A percentile compares a stretch with the other conserved stretches of the same genome.
phyloP scores from a whole-genome alignment of 1,284 basidiomycete genomes.

The Irpex lacteus region DNA sequence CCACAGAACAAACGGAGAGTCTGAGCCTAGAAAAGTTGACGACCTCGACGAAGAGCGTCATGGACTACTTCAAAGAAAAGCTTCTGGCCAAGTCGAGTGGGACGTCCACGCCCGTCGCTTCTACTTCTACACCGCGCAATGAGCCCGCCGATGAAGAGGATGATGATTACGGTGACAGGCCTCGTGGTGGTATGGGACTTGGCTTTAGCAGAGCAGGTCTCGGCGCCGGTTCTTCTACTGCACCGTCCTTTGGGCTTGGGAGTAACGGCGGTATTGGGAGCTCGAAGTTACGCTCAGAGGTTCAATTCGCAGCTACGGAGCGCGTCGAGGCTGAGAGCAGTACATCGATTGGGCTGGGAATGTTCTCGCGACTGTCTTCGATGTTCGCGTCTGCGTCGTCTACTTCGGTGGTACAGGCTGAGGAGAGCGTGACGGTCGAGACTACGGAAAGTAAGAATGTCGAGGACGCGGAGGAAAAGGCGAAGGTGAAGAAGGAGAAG shows the following conservation, averaged over 20 bases:
- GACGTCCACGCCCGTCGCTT: constrained; percentile 5
- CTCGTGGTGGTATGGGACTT: constrained; percentile 16
- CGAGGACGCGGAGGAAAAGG: neutral
- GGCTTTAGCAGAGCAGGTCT: constrained; percentile 11
- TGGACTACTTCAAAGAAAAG: constrained; percentile 36
- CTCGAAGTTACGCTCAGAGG: constrained; percentile 10
- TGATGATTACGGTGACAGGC: constrained; percentile 14
- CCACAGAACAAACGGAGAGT: constrained; percentile 14
- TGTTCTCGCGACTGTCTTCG: constrained; percentile 11
- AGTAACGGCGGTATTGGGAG: neutral
- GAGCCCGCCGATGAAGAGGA: constrained; percentile 1
- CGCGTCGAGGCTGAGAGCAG: constrained; percentile 1
- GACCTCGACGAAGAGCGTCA: constrained; percentile 32
- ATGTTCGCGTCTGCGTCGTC: constrained; percentile 15
- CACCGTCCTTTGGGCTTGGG: neutral
- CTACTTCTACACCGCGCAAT: neutral
- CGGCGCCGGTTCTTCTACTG: neutral
- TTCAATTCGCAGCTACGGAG: neutral
- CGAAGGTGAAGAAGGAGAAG: constrained; percentile 6
- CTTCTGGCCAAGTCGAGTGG: constrained; percentile 30
- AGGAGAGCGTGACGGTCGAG: constrained; percentile 4
- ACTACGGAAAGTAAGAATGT: neutral
- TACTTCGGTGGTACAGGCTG: neutral
- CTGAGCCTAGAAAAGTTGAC: constrained; percentile 31
- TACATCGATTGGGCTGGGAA: constrained; percentile 7